Percentiles rank a stretch among this genome's conserved stretches.
Evolutionary conservation across 306 rosid genomes (phyloP).

Genomic region (Lablab purpureus): DNA sequence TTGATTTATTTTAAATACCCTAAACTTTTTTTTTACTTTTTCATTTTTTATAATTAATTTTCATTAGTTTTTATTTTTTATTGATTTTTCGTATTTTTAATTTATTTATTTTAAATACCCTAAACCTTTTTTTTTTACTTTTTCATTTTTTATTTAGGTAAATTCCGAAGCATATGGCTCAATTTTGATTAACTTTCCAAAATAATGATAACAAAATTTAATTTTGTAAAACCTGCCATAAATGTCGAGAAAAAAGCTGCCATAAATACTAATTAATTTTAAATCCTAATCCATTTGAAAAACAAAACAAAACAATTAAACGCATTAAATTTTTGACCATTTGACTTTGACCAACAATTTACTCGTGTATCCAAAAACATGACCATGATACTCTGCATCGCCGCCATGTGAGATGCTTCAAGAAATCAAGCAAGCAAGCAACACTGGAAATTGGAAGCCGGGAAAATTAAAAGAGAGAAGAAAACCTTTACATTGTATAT

Average conservation of each 20-base stretch:
- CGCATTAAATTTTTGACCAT: conserved; percentile 30
- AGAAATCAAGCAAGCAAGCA: conserved; percentile 41
- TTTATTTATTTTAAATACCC: too few relatives aligned
- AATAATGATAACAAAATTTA: neutral
- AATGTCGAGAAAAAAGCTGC: neutral
- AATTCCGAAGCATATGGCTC: neutral
- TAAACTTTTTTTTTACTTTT: too few relatives aligned
- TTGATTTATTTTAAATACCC: too few relatives aligned
- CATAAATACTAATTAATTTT: neutral
- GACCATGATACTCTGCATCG: conserved; percentile 37
- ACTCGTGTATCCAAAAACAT: conserved; percentile 15
- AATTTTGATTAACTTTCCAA: neutral
- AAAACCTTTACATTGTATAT: conserved; percentile 49
- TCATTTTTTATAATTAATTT: too few relatives aligned
- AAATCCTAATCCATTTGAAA: neutral
- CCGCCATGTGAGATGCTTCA: conserved; percentile 43
- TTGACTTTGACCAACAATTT: conserved; percentile 39
- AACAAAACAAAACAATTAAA: neutral
- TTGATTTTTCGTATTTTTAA: too few relatives aligned
- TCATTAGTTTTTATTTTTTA: too few relatives aligned
- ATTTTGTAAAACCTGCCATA: too few relatives aligned
- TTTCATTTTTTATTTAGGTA: neutral
- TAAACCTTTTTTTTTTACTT: neutral
- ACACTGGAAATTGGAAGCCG: neutral
- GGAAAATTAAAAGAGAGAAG: conserved; percentile 16